A percentile compares a stretch with the other conserved stretches of the same genome.
These are phyloP conservation scores for Pilasporangium apinafurcum DNA, from an alignment of 352 stramenopile genomes.

Conservation along the genomic window DNA sequence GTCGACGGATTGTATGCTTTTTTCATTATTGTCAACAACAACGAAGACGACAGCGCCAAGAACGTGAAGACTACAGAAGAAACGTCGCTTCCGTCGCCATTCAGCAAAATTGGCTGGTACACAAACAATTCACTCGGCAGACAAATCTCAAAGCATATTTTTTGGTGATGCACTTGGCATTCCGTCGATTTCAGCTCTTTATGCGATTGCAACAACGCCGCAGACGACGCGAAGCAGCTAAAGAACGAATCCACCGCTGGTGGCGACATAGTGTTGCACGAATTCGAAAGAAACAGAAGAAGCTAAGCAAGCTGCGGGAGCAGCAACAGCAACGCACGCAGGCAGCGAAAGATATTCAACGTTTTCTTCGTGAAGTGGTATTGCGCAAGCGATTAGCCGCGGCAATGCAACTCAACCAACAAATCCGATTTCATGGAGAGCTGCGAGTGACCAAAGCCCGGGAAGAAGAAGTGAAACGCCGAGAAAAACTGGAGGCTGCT, in stretches of 20 bases:
- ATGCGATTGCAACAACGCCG: constrained; percentile 13
- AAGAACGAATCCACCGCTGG: constrained; percentile 32
- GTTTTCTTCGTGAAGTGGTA: constrained; percentile 34
- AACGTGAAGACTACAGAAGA: too few species aligned
- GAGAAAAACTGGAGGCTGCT: constrained; percentile 16
- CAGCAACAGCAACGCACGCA: constrained; percentile 9
- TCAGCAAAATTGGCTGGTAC: too few species aligned
- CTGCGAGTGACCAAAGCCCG: constrained; percentile 36
- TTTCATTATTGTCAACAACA: too few species aligned
- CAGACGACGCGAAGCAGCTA: constrained; percentile 13
- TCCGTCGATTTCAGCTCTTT: constrained; percentile 41
- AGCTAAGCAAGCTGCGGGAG: constrained; percentile 4
- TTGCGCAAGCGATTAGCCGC: constrained; percentile 25
- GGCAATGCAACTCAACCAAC: constrained; percentile 21
- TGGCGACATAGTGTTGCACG: constrained; percentile 18
- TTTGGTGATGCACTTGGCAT: constrained; percentile 25
- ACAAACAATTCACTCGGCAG: too few species aligned
- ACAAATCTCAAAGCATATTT: constrained; percentile 15
- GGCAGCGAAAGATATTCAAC: constrained; percentile 28
- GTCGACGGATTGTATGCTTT: constrained; percentile 19
- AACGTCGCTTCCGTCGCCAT: too few species aligned
- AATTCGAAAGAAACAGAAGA: constrained; percentile 3
- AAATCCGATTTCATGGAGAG: constrained; percentile 35
- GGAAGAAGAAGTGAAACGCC: constrained; percentile 30
- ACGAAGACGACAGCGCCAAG: too few species aligned